Evolutionary conservation across 1,284 basidiomycete species (phyloP).

Genomic region (Somion occarium): DNA sequence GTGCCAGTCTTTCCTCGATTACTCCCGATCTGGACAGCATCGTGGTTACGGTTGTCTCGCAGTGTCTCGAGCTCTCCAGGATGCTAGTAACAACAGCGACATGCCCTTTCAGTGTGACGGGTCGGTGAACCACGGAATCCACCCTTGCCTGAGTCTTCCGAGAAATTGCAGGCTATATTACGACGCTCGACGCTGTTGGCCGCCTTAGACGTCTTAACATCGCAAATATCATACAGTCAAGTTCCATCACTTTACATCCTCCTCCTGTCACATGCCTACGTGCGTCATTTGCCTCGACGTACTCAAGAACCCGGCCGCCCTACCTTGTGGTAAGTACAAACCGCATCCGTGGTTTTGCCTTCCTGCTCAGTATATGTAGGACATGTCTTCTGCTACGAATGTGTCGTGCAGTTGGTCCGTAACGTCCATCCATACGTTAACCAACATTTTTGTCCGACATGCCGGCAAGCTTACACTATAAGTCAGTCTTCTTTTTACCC

Average conservation of each 20-base stretch:
- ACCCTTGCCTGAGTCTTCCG: neutral
- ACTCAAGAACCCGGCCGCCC: conserved; percentile 46
- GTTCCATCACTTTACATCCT: neutral
- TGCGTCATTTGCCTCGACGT: conserved; percentile 53
- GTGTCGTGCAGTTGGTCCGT: conserved; percentile 43
- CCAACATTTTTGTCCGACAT: conserved; percentile 49
- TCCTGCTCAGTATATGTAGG: too few species aligned
- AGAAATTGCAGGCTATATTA: neutral
- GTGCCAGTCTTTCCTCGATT: neutral
- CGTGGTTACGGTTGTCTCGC: neutral
- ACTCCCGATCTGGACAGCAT: neutral
- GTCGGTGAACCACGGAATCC: neutral
- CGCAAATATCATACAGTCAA: too few species aligned
- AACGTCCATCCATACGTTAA: conserved; percentile 39
- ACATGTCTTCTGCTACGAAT: conserved; percentile 55
- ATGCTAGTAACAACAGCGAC: neutral
- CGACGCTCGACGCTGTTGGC: too few species aligned
- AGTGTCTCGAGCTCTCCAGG: neutral
- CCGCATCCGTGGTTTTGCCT: too few species aligned
- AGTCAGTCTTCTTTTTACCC: conserved; percentile 27
- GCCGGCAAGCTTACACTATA: conserved; percentile 44
- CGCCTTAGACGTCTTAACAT: too few species aligned
- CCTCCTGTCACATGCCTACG: conserved; percentile 30
- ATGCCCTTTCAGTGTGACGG: neutral
- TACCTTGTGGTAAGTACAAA: conserved; percentile 54